These are phyloP conservation scores for Hypoxylon sp. DNA, from an alignment of 2,329 filamentous ascomycete species.

Conservation along the genomic window DNA sequence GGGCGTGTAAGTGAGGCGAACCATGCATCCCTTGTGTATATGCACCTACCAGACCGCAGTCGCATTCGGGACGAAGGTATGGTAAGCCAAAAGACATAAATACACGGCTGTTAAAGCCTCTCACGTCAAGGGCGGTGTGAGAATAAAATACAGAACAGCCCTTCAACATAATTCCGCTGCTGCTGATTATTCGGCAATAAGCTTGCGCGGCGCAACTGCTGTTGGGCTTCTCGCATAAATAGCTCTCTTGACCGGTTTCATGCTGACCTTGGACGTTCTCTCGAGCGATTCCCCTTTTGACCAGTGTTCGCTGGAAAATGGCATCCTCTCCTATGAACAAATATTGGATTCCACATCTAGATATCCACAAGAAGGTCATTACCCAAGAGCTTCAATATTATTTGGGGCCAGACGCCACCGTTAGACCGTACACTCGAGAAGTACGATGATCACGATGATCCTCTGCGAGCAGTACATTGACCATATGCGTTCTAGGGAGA, in stretches of 20 bases:
- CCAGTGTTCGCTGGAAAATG: constrained; percentile 49
- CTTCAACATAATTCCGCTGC: constrained; percentile 20
- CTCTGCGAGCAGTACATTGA: constrained; percentile 46
- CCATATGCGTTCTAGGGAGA: constrained; percentile 64
- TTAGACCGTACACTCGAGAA: constrained; percentile 70
- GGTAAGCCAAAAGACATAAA: constrained; percentile 43
- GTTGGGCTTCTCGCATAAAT: constrained; percentile 42
- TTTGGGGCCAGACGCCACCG: constrained; percentile 71
- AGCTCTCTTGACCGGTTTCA: constrained; percentile 35
- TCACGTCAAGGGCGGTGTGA: constrained; percentile 43
- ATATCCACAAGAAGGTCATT: constrained; percentile 74
- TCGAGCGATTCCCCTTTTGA: constrained; percentile 31
- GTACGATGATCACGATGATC: constrained; percentile 57
- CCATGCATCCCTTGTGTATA: constrained; percentile 46
- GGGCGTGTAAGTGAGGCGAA: constrained; percentile 54
- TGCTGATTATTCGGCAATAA: constrained; percentile 36
- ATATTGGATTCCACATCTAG: constrained; percentile 73
- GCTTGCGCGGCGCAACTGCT: constrained; percentile 35
- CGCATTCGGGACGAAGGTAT: constrained; percentile 49
- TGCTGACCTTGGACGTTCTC: constrained; percentile 40
- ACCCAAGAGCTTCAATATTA: constrained; percentile 71
- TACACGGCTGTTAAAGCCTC: constrained; percentile 46
- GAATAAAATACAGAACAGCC: constrained; percentile 35
- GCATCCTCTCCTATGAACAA: constrained; percentile 65
- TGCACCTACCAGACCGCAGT: constrained; percentile 46